phyloP scores from a whole-genome alignment of 129 eudicot genomes.

The Artemisia annua region DNA sequence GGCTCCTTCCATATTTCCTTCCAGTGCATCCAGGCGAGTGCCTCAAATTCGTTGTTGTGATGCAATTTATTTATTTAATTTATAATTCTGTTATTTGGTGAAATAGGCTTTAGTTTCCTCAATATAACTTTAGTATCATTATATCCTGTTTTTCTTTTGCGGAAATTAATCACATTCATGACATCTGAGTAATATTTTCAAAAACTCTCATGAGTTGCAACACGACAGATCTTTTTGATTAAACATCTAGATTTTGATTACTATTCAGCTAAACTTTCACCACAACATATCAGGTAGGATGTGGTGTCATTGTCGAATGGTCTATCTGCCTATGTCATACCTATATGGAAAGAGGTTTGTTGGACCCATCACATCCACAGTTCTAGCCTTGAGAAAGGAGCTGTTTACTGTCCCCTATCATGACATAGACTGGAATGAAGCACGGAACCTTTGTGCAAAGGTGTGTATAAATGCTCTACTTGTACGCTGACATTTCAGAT shows the following conservation, averaged over 20 bases:
- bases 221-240: background rate
- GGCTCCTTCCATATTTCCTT: conserved; percentile 75
- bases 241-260: background rate
- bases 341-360: conserved; percentile 92
- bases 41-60: conserved; percentile 1
- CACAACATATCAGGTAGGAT: conserved; percentile 67
- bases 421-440: conserved; percentile 80
- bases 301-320: conserved; percentile 99
- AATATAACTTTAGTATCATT: conserved; percentile 1
- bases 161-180: conserved; percentile 5
- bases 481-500: conserved; percentile 12
- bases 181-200: background rate
- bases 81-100: background rate
- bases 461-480: conserved; percentile 37
- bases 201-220: background rate
- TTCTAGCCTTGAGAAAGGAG: conserved; percentile 77
- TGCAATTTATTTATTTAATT: background rate
- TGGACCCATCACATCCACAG: conserved; percentile 81
- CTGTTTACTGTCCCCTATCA: conserved; percentile 79
- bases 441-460: conserved; percentile 96
- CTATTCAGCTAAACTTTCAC: conserved; percentile 21
- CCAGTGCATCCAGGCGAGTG: conserved; percentile 88
- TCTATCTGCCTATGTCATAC: conserved; percentile 94
- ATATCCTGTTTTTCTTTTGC: background rate
- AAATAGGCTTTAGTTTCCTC: conserved; percentile 5